phyloP scores from a whole-genome alignment of 305 asterid genomes.

The Fraxinus angustifolia region DNA sequence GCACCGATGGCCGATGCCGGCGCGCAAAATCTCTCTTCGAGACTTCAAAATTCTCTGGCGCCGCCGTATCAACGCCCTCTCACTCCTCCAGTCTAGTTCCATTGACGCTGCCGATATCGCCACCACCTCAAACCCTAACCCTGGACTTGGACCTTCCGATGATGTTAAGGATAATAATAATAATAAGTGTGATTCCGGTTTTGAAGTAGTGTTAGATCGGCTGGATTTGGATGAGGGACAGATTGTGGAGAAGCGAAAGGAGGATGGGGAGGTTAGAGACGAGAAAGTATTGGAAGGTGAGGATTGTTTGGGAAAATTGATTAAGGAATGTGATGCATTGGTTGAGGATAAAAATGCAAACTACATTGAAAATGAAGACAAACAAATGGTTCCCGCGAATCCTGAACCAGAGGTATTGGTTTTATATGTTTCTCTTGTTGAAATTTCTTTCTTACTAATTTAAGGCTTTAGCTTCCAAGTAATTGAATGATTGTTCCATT shows the following conservation, averaged over 20 bases:
- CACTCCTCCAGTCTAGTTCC: slow-evolving; percentile 41
- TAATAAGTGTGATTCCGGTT: slow-evolving; percentile 5
- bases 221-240: slow-evolving; percentile 24
- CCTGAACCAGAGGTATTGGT: slow-evolving; percentile 40
- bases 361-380: slow-evolving; percentile 18
- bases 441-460: not conserved
- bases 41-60: slow-evolving; percentile 58
- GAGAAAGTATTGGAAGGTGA: slow-evolving; percentile 8
- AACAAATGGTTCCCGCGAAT: slow-evolving; percentile 21
- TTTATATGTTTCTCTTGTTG: not conserved
- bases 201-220: slow-evolving; percentile 27
- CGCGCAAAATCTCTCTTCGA: slow-evolving; percentile 50
- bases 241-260: slow-evolving; percentile 15
- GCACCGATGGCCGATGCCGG: slow-evolving; percentile 62
- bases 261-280: slow-evolving; percentile 1
- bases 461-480: not conserved
- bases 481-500: slow-evolving; percentile 11
- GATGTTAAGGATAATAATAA: slow-evolving; percentile 7
- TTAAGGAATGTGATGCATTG: slow-evolving; percentile 31
- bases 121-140: slow-evolving; percentile 38
- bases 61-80: slow-evolving; percentile 66
- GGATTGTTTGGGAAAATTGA: slow-evolving; percentile 24
- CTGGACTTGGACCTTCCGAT: not conserved
- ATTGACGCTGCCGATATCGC: slow-evolving; percentile 6
- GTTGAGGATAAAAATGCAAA: slow-evolving; percentile 36